phyloP scores from a whole-genome alignment of 2,329 filamentous ascomycete species.

The Fonsecaea pugnacius region DNA sequence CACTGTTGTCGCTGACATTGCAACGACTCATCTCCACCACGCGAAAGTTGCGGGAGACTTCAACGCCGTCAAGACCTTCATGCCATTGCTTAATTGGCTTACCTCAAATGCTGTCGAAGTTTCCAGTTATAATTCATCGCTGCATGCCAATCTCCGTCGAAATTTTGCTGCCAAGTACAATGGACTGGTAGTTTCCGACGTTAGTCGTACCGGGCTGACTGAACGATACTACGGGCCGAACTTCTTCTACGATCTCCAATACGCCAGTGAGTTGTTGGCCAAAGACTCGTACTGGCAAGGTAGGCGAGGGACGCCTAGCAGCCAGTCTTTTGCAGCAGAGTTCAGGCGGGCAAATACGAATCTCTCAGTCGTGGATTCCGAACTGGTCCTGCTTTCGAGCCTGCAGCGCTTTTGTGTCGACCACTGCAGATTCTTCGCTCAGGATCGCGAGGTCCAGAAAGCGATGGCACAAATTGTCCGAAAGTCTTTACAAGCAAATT shows the following conservation, averaged over 20 bases:
- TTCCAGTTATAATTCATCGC: constrained; percentile 81
- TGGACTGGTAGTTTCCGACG: constrained; percentile 72
- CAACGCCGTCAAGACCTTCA: constrained; percentile 70
- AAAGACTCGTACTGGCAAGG: constrained; percentile 85
- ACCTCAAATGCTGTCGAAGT: constrained; percentile 76
- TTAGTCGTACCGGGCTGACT: constrained; percentile 75
- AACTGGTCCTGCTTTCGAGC: constrained; percentile 75
- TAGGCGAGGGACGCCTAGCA: neutral
- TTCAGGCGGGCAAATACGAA: constrained; percentile 88
- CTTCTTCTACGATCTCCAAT: constrained; percentile 82
- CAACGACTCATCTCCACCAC: constrained; percentile 88
- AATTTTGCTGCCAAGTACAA: constrained; percentile 82
- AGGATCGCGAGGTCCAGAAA: constrained; percentile 62
- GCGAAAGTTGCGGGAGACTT: constrained; percentile 75
- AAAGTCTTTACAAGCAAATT: constrained; percentile 79
- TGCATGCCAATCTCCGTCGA: constrained; percentile 81
- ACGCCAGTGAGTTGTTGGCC: constrained; percentile 74
- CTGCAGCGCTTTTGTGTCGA: constrained; percentile 90
- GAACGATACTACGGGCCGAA: constrained; percentile 69
- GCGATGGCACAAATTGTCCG: constrained; percentile 75
- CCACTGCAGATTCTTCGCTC: constrained; percentile 67
- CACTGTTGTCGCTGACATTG: constrained; percentile 81
- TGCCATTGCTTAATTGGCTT: constrained; percentile 78
- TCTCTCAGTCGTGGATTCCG: constrained; percentile 86
- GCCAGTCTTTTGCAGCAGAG: constrained; percentile 68